Percentiles rank a stretch among this genome's conserved stretches.
phyloP scores from a whole-genome alignment of 495 filamentous ascomycete species.

The Parachaetomium inaequale region DNA sequence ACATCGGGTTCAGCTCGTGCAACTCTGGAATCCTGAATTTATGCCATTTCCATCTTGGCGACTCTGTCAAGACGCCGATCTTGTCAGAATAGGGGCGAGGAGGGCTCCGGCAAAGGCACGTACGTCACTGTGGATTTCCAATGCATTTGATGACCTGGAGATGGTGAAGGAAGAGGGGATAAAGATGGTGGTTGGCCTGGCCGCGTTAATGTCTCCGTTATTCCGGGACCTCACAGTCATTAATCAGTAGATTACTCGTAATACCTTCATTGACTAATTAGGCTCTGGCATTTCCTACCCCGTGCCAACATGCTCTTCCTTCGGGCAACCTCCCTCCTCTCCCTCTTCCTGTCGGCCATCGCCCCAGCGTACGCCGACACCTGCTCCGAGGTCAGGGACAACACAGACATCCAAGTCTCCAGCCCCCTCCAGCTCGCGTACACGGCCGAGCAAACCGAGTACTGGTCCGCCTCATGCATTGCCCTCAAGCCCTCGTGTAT shows the following conservation, averaged over 20 bases:
- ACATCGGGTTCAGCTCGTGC: neutral
- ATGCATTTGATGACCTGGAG: too few species aligned
- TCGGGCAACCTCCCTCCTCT: neutral
- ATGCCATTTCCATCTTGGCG: neutral
- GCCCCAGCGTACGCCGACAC: constrained; percentile 26
- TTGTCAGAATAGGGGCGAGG: neutral
- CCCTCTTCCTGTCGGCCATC: neutral
- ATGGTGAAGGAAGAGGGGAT: neutral
- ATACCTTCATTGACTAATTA: too few species aligned
- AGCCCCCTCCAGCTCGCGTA: constrained; percentile 32
- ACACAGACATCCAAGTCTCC: constrained; percentile 35
- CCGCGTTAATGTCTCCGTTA: too few species aligned
- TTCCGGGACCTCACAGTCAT: too few species aligned
- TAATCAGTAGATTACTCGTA: too few species aligned
- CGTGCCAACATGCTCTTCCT: constrained; percentile 6
- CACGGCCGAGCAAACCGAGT: constrained; percentile 41
- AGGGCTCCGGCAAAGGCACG: neutral
- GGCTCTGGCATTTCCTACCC: too few species aligned
- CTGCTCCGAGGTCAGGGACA: constrained; percentile 31
- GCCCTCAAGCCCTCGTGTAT: constrained; percentile 47
- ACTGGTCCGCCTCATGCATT: constrained; percentile 46
- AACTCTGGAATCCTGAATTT: neutral
- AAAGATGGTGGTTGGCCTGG: too few species aligned
- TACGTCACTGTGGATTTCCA: too few species aligned
- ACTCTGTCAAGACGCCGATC: neutral